A percentile compares a stretch with the other conserved stretches of the same genome.
phyloP scores from a whole-genome alignment of 2,329 filamentous ascomycete species.

The Colletotrichum lentis region DNA sequence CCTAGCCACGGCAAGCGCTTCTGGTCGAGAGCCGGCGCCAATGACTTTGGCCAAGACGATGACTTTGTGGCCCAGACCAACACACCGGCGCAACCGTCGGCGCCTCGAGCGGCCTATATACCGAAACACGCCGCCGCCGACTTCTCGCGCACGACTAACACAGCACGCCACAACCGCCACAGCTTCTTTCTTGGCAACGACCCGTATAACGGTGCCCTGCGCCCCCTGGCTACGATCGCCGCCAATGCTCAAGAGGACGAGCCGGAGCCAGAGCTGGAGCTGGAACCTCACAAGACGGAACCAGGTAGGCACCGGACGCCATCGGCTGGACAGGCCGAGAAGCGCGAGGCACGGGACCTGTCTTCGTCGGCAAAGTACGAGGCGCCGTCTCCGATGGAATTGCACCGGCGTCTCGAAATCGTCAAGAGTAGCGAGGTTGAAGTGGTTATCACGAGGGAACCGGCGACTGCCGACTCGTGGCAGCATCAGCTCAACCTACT shows the following conservation, averaged over 20 bases:
- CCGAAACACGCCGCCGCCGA: conserved; percentile 46
- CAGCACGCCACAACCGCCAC: conserved; percentile 34
- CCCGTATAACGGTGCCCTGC: neutral
- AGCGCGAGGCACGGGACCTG: conserved; percentile 6
- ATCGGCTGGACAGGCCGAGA: conserved; percentile 15
- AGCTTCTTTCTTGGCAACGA: conserved; percentile 17
- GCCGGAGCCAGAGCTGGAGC: neutral
- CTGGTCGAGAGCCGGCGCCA: conserved; percentile 33
- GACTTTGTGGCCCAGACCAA: neutral
- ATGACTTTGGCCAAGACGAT: conserved; percentile 32
- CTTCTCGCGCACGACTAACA: conserved; percentile 42
- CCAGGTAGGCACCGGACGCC: neutral
- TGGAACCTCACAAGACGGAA: neutral
- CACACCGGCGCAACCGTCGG: conserved; percentile 6
- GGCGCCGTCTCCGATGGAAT: conserved; percentile 23
- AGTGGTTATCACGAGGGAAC: conserved; percentile 19
- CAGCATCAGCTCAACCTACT: conserved; percentile 18
- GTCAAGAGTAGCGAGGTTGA: conserved; percentile 34
- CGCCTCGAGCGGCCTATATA: conserved; percentile 38
- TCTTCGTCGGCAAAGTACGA: conserved; percentile 17
- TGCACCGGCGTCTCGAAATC: conserved; percentile 34
- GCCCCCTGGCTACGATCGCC: neutral
- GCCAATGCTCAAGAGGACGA: conserved; percentile 15
- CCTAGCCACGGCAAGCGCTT: conserved; percentile 37
- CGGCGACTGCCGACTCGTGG: conserved; percentile 3